phyloP scores from a whole-genome alignment of 148 eudicot genomes.

The Dianthus caryophyllus region DNA sequence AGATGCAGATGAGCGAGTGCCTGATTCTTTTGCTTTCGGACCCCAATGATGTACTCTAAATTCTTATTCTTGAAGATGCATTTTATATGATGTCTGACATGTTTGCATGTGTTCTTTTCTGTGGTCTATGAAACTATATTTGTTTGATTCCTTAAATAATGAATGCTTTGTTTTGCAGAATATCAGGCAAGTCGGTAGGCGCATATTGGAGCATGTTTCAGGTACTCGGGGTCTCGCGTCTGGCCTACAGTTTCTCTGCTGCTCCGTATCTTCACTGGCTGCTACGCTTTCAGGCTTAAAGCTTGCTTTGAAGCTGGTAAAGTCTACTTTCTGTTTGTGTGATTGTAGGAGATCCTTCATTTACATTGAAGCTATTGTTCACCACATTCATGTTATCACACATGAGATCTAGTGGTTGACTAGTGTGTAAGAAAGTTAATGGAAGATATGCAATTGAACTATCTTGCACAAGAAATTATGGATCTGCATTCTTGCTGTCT shows the following conservation, averaged over 20 bases:
- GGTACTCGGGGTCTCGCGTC: constrained; percentile 64
- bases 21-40: constrained; percentile 88
- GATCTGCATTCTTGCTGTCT: background rate
- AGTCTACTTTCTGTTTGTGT: constrained; percentile 11
- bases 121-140: background rate
- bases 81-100: background rate
- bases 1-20: constrained; percentile 80
- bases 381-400: background rate
- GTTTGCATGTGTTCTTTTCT: background rate
- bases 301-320: constrained; percentile 85
- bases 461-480: too few species aligned
- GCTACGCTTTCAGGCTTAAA: constrained; percentile 56
- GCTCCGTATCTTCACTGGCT: constrained; percentile 53
- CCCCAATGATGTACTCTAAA: constrained; percentile 71
- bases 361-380: background rate
- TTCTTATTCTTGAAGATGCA: constrained; percentile 12
- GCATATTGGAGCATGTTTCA: constrained; percentile 78
- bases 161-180: constrained; percentile 52
- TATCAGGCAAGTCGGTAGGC: constrained; percentile 77
- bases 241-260: constrained; percentile 88
- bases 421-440: constrained; percentile 1
- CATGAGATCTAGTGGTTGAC: background rate
- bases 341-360: constrained; percentile 2
- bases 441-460: too few species aligned
- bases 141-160: constrained; percentile 6